Evolutionary conservation across 768 basidiomycete species (phyloP).

Genomic region (Termitomyces sp.): DNA sequence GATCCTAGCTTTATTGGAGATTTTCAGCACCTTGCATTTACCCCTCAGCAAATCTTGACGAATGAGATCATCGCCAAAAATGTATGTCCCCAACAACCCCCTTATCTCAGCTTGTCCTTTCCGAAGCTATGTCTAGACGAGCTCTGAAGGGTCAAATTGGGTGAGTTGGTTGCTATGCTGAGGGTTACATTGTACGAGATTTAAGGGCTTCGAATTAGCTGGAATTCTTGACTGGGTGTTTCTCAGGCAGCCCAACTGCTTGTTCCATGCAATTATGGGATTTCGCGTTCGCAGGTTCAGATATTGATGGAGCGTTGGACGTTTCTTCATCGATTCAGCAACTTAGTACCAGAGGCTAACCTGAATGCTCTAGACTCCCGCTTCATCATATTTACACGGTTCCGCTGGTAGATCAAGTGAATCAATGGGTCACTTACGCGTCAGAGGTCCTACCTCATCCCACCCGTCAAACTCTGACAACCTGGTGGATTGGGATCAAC

Average conservation of each 20-base stretch:
- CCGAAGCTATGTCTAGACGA: background rate
- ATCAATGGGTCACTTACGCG: slow-evolving; percentile 44
- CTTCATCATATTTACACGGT: slow-evolving; percentile 43
- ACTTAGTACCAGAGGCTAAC: background rate
- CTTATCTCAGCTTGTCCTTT: background rate
- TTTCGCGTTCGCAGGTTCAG: slow-evolving; percentile 53
- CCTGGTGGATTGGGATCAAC: slow-evolving; percentile 61
- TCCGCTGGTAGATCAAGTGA: slow-evolving; percentile 44
- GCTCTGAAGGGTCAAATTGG: slow-evolving; percentile 3
- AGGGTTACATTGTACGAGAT: background rate
- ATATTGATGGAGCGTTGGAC: slow-evolving; percentile 38
- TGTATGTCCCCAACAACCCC: background rate
- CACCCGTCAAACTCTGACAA: slow-evolving; percentile 36
- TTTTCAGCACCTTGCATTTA: slow-evolving; percentile 36
- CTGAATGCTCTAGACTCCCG: background rate
- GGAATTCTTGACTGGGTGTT: slow-evolving; percentile 51
- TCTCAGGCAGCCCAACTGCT: slow-evolving; percentile 35
- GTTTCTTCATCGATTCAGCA: slow-evolving; percentile 10
- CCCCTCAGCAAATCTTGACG: slow-evolving; percentile 33
- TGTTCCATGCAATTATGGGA: slow-evolving; percentile 50
- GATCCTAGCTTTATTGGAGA: slow-evolving; percentile 46
- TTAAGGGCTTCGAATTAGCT: slow-evolving; percentile 25
- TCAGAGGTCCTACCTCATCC: slow-evolving; percentile 42
- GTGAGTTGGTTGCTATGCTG: background rate
- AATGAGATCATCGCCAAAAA: slow-evolving; percentile 32